Conservation (phyloP, 768 basidiomycete genomes). For the Termitomyces sp. region DNA sequence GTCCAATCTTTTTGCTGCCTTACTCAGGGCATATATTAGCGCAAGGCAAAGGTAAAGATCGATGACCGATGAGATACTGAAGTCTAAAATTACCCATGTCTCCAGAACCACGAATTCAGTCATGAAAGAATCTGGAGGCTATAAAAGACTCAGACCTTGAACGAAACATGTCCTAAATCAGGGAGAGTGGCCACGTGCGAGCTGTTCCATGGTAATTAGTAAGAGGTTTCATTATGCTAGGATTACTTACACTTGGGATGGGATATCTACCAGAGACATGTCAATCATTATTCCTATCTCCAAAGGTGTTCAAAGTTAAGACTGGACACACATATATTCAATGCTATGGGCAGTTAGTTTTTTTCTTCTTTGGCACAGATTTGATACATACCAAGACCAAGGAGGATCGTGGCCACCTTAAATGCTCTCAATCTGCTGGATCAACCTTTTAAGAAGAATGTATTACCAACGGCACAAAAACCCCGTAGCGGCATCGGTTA, state of each 20-base stretch:
- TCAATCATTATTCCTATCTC: neutral
- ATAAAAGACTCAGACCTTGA: neutral
- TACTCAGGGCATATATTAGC: neutral
- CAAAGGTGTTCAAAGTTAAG: neutral
- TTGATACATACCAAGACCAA: neutral
- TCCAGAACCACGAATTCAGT: neutral
- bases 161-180: neutral
- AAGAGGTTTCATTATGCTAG: neutral
- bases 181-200: neutral
- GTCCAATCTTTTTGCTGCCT: neutral
- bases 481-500: neutral
- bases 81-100: neutral
- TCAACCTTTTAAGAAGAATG: neutral
- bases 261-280: neutral
- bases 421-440: too few relatives aligned
- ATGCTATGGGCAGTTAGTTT: neutral
- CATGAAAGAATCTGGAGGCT: neutral
- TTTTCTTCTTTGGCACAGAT: neutral
- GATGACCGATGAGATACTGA: neutral
- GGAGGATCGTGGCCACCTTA: neutral
- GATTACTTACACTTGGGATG: neutral
- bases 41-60: neutral
- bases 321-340: neutral
- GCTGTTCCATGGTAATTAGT: neutral
- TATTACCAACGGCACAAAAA: neutral